A percentile compares a stretch with the other conserved stretches of the same genome.
phyloP scores from a whole-genome alignment of 2,329 filamentous ascomycete genomes.

The Venturia nashicola region DNA sequence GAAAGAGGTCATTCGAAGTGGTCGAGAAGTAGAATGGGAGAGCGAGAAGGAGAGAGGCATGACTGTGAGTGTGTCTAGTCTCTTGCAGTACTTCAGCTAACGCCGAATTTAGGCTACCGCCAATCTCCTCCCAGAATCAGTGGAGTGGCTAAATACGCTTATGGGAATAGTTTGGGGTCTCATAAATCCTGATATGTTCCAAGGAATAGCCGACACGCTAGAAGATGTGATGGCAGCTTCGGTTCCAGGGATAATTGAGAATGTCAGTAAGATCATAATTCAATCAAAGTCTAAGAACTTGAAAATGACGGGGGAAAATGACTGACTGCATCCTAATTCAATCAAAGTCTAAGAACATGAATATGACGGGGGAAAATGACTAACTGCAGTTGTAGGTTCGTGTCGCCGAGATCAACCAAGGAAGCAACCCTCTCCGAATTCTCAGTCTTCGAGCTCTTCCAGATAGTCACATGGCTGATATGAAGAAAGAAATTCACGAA shows the following conservation, averaged over 20 bases:
- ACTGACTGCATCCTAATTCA: neutral
- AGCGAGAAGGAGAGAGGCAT: conserved; percentile 76
- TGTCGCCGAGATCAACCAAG: conserved; percentile 89
- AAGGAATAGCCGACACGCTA: conserved; percentile 79
- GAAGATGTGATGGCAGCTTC: conserved; percentile 84
- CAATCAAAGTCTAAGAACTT: neutral
- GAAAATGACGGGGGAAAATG: conserved; percentile 62
- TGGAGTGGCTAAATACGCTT: conserved; percentile 87
- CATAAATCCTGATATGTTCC: conserved; percentile 91
- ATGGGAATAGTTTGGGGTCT: conserved; percentile 77
- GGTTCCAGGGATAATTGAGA: conserved; percentile 81
- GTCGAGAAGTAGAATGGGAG: conserved; percentile 75
- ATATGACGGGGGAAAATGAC: conserved; percentile 51
- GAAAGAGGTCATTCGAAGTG: conserved; percentile 73
- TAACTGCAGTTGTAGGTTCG: conserved; percentile 28
- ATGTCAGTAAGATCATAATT: conserved; percentile 40
- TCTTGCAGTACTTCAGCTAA: neutral
- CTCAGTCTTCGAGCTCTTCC: conserved; percentile 78
- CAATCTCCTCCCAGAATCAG: conserved; percentile 84
- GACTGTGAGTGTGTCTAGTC: conserved; percentile 39
- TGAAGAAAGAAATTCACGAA: conserved; percentile 70
- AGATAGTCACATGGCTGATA: conserved; percentile 65
- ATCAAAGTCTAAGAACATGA: conserved; percentile 31
- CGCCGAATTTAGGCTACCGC: conserved; percentile 49
- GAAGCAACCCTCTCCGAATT: conserved; percentile 78